Evolutionary conservation across 1,284 basidiomycete species (phyloP), one percentile per base, ranked within the genome.

Genomic region (Trametes hirsuta): DNA sequence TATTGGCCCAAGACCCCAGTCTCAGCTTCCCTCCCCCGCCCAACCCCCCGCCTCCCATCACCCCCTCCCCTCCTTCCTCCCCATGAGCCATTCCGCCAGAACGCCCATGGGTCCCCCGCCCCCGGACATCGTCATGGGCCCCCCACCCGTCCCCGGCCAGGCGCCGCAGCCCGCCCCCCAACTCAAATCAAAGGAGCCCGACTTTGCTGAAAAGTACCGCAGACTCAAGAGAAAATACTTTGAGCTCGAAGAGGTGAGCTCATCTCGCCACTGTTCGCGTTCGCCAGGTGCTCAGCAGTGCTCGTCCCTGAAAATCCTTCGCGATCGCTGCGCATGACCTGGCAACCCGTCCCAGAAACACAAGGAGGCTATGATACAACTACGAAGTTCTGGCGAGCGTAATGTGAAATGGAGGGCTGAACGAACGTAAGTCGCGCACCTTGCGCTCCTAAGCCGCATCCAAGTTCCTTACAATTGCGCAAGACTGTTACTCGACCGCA

Each of bases 201-300:
- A 85, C 51, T 71, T 81, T 55, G 68, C 69, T 45, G 85, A 87
- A 74, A 88, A 86, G 71, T 86, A 87, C 72, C 81, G 77, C 66
- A 81, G 78, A 59, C 76, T 87, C 51, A 89, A 89, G 68, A 75
- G 84, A 51, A 82, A 82, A 41, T 86, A 82, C 69, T 81, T 82
- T 65, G 85, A 88, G 59, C 79, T 89, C 47, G 87, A 88, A 68
- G 83, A 88, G 79, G 87, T 88, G 37, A 65, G 81, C 76, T 48
- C 51, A 57, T 63, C 62, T 69, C 36, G 18, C n/a, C 24, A 22
- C 36, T 53, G 15, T 14, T 45, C 30, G 34, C 36, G 39, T 22
- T 34, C 25, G 21, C 14, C 39, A 9, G 11, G 12, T 12, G 39
- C 59, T 66, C 46, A 58, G 34, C 48, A 11, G 53, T 12, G 37